Base-by-base conservation (phyloP, 2,329 filamentous ascomycete genomes). In the Alternaria arborescens region DNA sequence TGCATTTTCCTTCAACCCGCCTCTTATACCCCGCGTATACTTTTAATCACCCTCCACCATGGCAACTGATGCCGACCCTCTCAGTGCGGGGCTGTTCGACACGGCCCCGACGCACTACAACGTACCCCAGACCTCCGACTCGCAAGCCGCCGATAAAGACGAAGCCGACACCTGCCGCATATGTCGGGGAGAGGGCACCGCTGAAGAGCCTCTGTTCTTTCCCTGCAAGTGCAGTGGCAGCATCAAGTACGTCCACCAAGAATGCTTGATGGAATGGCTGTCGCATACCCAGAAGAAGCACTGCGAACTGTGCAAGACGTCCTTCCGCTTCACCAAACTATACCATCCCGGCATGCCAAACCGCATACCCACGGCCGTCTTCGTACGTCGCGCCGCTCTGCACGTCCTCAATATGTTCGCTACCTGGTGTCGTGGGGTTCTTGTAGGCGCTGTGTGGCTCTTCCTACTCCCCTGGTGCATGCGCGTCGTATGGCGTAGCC, bases 251-350 rank as follows among this genome's bases (percentile, higher is more conserved):
- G 95, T 99, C 63, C 95, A 99, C 78, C 95, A 99, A 80, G 92
- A 96, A 77, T 99, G 95, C 78, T 82, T 99, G 80, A 97, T 99
- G 91, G 94, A 98, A 80, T 99, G 95, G 95, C 85, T 99, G 22
- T 94, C 93, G 51, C 96, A 99, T 79, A 98, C 95, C 2, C 94
- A 99, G 78, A 99, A 99, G 87, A 98, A 98, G 80, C 92, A 99
- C 83, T 99, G 96, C 84, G 95, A 99, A 82, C 89, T 99, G 36
- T 99, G 95, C 88, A 99, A 99, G 83, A 99, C 95, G 3, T 90
- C 94, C 0, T 99, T 98, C 76, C 91, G 93, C 62, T 99, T 99
- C 83, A 99, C 95, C 54, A 99, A 99, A 80, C 87, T 99, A 40
- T 99, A 99, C 82, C 89, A 94, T 63, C 93, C 93, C 4, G 87